phyloP scores from a whole-genome alignment of 306 rosid species.

The Mimosa bimucronata region DNA sequence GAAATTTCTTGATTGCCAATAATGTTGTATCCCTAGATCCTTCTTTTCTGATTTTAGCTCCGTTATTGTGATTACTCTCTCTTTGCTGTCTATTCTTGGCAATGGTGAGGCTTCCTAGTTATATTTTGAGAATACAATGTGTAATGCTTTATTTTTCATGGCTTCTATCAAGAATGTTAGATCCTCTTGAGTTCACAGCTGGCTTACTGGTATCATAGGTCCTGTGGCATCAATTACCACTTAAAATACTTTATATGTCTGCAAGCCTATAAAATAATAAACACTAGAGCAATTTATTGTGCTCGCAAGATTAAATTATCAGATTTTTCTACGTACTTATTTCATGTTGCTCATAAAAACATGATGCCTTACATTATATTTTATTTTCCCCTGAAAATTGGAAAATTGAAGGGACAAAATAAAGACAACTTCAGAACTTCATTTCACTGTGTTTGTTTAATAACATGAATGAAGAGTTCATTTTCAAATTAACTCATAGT shows the following conservation, averaged over 20 bases:
- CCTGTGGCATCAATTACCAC: not conserved
- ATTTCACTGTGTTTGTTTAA: not conserved
- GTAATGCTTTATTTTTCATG: not conserved
- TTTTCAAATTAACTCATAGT: slow-evolving; percentile 3
- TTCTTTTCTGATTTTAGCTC: not conserved
- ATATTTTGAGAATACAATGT: not conserved
- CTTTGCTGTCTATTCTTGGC: not conserved
- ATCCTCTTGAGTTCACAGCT: not conserved
- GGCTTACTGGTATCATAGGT: not conserved
- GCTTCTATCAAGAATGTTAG: not conserved
- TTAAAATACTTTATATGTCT: slow-evolving; percentile 3
- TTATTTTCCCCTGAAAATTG: not conserved
- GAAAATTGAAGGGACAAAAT: too few relatives aligned
- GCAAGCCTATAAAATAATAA: not conserved
- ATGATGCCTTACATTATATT: not conserved
- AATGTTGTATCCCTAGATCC: not conserved
- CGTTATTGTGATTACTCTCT: not conserved
- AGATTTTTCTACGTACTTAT: too few relatives aligned
- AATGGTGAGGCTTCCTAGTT: not conserved
- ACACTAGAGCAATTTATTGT: slow-evolving; percentile 6
- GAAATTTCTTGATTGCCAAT: not conserved
- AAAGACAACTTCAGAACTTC: not conserved
- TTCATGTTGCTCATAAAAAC: not conserved
- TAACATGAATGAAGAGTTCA: not conserved
- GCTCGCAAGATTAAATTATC: too few relatives aligned